Evolutionary conservation across 2,329 filamentous ascomycete genomes (phyloP).

Genomic region (Trichoderma sp.): DNA sequence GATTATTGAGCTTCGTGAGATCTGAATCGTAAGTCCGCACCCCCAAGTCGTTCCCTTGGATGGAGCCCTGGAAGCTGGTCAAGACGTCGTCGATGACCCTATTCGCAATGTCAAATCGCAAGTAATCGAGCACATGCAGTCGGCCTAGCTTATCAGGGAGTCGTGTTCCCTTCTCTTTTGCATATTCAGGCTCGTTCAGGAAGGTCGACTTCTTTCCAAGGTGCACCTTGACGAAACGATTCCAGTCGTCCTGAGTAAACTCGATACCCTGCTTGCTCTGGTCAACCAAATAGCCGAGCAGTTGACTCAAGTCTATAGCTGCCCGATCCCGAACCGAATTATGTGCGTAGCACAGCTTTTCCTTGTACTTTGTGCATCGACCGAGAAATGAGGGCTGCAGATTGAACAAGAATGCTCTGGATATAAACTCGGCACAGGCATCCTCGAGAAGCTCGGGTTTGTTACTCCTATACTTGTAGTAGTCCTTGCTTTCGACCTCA

Average conservation of each 20-base stretch:
- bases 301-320: constrained; percentile 53
- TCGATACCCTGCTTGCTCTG: constrained; percentile 57
- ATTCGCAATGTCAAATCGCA: constrained; percentile 59
- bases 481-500: neutral
- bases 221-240: constrained; percentile 38
- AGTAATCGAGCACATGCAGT: constrained; percentile 62
- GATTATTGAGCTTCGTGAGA: constrained; percentile 34
- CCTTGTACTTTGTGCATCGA: constrained; percentile 64
- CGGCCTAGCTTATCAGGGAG: constrained; percentile 32
- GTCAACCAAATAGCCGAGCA: constrained; percentile 60
- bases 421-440: constrained; percentile 51
- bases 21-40: constrained; percentile 27
- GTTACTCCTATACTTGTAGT: constrained; percentile 30
- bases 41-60: constrained; percentile 21
- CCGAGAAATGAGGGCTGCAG: constrained; percentile 62
- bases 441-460: constrained; percentile 33
- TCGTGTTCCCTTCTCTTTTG: constrained; percentile 37
- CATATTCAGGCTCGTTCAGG: constrained; percentile 49
- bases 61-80: constrained; percentile 36
- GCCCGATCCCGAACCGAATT: constrained; percentile 50
- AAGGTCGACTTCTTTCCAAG: constrained; percentile 31
- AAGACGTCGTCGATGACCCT: constrained; percentile 45
- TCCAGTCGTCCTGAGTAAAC: constrained; percentile 51
- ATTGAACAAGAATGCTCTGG: constrained; percentile 59
- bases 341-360: constrained; percentile 62